Evolutionary conservation across 495 filamentous ascomycete species (phyloP).

Genomic region (Penicillium chermesinum): DNA sequence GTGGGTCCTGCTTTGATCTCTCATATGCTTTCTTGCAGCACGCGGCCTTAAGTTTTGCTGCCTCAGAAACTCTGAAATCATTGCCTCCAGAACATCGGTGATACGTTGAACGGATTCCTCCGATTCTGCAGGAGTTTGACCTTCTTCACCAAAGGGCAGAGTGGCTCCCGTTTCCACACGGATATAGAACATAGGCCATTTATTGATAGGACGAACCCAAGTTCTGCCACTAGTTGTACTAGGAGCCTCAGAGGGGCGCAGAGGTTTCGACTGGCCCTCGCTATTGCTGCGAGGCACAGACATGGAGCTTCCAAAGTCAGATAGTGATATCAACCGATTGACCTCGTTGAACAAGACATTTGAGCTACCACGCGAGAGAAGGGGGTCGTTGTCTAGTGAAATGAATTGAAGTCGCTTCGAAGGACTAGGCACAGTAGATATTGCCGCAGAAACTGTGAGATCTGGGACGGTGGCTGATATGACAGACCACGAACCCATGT

Average conservation of each 20-base stretch:
- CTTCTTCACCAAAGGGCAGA: constrained; percentile 10
- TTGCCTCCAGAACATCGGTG: constrained; percentile 55
- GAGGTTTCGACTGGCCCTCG: not conserved
- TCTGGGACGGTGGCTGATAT: constrained; percentile 57
- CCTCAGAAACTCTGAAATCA: constrained; percentile 62
- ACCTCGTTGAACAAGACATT: constrained; percentile 74
- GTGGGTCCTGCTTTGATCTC: not conserved
- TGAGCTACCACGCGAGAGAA: constrained; percentile 45
- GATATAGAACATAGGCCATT: constrained; percentile 90
- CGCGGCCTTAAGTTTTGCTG: constrained; percentile 60
- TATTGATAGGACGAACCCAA: constrained; percentile 62
- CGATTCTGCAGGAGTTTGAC: constrained; percentile 29
- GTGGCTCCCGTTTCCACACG: constrained; percentile 46
- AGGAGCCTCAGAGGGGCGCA: constrained; percentile 44
- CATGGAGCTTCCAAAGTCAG: constrained; percentile 68
- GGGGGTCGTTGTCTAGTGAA: constrained; percentile 60
- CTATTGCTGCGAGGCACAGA: constrained; percentile 11
- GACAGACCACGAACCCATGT: constrained; percentile 57
- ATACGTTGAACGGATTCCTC: constrained; percentile 48
- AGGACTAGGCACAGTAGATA: constrained; percentile 65
- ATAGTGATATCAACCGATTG: constrained; percentile 71
- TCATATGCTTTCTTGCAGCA: constrained; percentile 14
- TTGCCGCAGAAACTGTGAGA: constrained; percentile 58
- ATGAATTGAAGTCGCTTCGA: constrained; percentile 76
- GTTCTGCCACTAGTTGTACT: constrained; percentile 54